Evolutionary conservation across 352 stramenopile genomes (phyloP), one percentile per base, ranked within the genome.

Genomic region (Phytophthora idaei): DNA sequence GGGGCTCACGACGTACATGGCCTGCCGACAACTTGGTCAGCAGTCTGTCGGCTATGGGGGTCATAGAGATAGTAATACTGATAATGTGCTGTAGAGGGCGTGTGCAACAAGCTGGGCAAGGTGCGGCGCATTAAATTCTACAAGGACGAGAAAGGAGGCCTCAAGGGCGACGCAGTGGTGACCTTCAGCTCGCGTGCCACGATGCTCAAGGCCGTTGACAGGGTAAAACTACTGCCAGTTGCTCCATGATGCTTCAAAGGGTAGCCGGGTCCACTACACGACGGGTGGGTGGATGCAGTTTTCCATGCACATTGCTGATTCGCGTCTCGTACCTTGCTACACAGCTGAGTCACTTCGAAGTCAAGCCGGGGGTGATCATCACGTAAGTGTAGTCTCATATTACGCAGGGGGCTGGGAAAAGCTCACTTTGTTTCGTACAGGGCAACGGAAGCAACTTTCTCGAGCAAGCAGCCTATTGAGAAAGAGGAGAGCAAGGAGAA

Each of bases 91-190:
- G 45, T 17, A 95, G 87, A 95, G 76, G 76, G 72, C 15, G 51
- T 93, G 28, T 93, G 85, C 64, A 60, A 66, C 31, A 88, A 85
- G 56, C 67, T 95, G 4, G 88, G 88, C 57, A 93, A 92, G 69
- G 88, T 95, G 60, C 81, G 85, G 11, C 88, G 88, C 21, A 78
- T 93, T 64, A 95, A 95, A 59, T 94, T 95, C 56, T 95, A 95
- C 79, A 86, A 93, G 52, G 78, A 93, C 61, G 81, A 88, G 10
- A 77, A 74, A 17, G 88, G 88, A 58, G 80, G 86, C 27, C 77
- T 95, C 15, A 94, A 95, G 64, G 88, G 88, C n/a, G 88, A 95
- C 41, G 88, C 88, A n/a, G 73, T 92, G 2, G 85, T 94, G 67
- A 90, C 82, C n/a, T 95, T 93, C 69, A 67, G 65, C 25, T 94